Percentiles rank a stretch among this genome's conserved stretches.
These are phyloP conservation scores for Metschnikowia cubensis DNA, from an alignment of 805 yeast species.

Conservation along the genomic window DNA sequence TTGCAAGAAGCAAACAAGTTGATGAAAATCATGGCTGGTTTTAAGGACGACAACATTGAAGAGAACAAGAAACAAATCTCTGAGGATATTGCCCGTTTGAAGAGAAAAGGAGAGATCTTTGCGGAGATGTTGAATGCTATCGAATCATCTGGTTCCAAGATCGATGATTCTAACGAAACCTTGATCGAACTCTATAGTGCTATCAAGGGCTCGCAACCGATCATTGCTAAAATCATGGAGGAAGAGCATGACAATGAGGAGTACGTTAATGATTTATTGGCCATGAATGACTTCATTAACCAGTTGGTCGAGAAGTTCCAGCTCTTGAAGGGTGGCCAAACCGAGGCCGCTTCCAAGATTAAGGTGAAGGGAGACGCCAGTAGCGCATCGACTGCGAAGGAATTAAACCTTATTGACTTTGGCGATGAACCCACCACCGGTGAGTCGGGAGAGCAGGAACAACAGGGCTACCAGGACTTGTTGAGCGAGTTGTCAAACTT, in stretches of 20 bases:
- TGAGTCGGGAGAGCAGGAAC: slow-evolving; percentile 27
- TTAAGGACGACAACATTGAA: slow-evolving; percentile 73
- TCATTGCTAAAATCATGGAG: slow-evolving; percentile 74
- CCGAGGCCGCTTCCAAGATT: slow-evolving; percentile 50
- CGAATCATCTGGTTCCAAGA: slow-evolving; percentile 35
- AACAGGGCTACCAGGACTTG: slow-evolving; percentile 58
- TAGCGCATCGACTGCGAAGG: slow-evolving; percentile 22
- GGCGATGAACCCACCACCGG: slow-evolving; percentile 38
- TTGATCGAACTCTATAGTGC: slow-evolving; percentile 71
- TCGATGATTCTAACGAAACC: slow-evolving; percentile 61
- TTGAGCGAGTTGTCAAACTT: slow-evolving; percentile 67
- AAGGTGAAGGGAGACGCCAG: slow-evolving; percentile 26
- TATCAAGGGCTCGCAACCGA: slow-evolving; percentile 81
- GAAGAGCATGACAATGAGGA: slow-evolving; percentile 62
- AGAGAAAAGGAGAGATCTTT: slow-evolving; percentile 80
- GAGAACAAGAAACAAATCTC: slow-evolving; percentile 76
- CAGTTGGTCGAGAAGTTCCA: slow-evolving; percentile 63
- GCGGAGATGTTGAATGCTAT: slow-evolving; percentile 75
- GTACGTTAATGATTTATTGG: slow-evolving; percentile 60
- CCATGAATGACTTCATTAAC: slow-evolving; percentile 73
- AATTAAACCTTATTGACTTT: slow-evolving; percentile 41
- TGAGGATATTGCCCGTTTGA: slow-evolving; percentile 78
- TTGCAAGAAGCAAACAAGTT: slow-evolving; percentile 92
- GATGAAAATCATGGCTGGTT: slow-evolving; percentile 98
- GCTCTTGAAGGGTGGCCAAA: slow-evolving; percentile 61